Evolutionary conservation across 176 grass and related monocot genomes (phyloP).

Genomic region (Bothriochloa decipiens): DNA sequence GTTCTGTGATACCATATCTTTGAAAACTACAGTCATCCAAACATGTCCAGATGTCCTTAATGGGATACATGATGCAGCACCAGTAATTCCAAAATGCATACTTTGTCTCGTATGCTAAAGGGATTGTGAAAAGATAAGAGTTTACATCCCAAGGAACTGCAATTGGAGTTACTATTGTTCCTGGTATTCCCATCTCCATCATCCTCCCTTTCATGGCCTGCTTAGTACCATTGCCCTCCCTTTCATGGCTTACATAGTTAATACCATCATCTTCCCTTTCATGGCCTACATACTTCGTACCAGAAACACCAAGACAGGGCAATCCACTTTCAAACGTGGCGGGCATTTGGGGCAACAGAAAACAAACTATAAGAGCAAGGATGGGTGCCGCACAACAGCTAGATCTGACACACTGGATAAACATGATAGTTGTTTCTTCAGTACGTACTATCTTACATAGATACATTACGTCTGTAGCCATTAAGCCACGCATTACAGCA

Average conservation of each 20-base stretch:
- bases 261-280: not conserved
- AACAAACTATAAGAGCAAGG: not conserved
- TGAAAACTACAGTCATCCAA: too few relatives aligned
- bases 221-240: not conserved
- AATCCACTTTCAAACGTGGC: not conserved
- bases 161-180: not conserved
- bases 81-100: too few relatives aligned
- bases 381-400: not conserved
- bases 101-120: too few relatives aligned
- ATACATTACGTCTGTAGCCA: constrained; percentile 17
- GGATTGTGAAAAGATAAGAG: too few relatives aligned
- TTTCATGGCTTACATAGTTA: too few relatives aligned
- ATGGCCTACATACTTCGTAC: not conserved
- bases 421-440: constrained; percentile 19
- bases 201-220: not conserved
- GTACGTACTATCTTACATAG: constrained; percentile 31
- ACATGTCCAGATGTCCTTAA: too few relatives aligned
- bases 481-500: not conserved
- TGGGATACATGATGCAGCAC: too few relatives aligned
- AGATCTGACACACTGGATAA: not conserved
- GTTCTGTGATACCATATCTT: too few relatives aligned
- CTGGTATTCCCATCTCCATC: not conserved
- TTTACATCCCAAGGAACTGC: not conserved
- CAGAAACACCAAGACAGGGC: not conserved
- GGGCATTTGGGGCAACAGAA: not conserved